Evolutionary conservation across 1,284 basidiomycete species (phyloP), one percentile per base, ranked within the genome.

Genomic region (Neolentinus lepideus): DNA sequence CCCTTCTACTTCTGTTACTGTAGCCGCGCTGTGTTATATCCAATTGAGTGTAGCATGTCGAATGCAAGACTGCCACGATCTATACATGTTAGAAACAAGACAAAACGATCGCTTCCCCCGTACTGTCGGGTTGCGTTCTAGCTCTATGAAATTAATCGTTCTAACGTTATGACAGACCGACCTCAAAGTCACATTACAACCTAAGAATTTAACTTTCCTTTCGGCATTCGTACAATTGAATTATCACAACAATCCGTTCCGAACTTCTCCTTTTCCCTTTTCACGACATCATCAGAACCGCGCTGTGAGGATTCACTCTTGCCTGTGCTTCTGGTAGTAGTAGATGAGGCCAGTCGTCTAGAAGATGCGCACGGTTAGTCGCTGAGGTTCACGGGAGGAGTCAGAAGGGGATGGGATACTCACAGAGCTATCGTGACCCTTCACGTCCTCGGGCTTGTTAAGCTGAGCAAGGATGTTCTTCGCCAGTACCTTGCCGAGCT

Each of bases 401-500:
- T n/a, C n/a, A n/a, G n/a, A n/a, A n/a, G n/a, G n/a, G n/a, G n/a
- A 29, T 9, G 27, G 31, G 33, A 22, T 14, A 79, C 90, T 62
- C 64, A 94, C 91, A 62, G 92, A 96, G 63, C 85, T 88, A 69
- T 99, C 97, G 67, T 98, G 97, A 8, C 90, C 90, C 57, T 78
- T 81, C 58, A 98, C 94, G 65, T 95, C 88, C 55, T 79, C 84
- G n/a, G 89, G 85, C 60, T 80, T 83, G 31, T 78, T 84, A 35
- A 98, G 84, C 71, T 97, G 92, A 3, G 86, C 81, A 54, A 98
- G 80, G 65, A 99, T 98, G 64, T 89, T 90, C 83, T 98, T 98
- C 8, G 96, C 94, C 47, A 99, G 82, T 1, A 95, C 90, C 71
- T 98, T 98, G 60, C 95, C 96, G 53, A 98, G 88, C 73, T 97